Evolutionary conservation across 257 asterid genomes (phyloP).

Genomic region (Rubia yunnanensis): DNA sequence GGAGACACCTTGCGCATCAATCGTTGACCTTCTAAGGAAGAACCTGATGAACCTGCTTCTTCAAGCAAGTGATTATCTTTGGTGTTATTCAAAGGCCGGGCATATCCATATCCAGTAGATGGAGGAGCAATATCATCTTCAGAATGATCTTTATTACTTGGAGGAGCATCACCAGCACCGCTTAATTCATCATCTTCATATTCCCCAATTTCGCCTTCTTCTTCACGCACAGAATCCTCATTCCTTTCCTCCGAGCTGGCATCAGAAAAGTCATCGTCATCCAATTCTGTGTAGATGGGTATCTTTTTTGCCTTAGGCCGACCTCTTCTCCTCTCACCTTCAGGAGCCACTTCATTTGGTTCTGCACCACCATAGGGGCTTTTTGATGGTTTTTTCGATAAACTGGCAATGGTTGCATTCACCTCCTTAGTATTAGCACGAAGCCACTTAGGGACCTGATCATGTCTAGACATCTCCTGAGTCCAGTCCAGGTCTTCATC

Average conservation of each 20-base stretch:
- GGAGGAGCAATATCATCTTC: conserved; percentile 65
- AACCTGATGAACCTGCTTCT: conserved; percentile 80
- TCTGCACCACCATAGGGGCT: conserved; percentile 49
- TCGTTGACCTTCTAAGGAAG: conserved; percentile 73
- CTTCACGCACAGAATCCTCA: conserved; percentile 60
- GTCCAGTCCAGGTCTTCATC: conserved; percentile 95
- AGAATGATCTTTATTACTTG: conserved; percentile 49
- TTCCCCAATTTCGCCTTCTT: conserved; percentile 72
- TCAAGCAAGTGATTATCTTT: conserved; percentile 40
- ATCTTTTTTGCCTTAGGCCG: conserved; percentile 71
- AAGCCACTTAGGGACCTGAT: conserved; percentile 92
- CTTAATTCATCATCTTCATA: conserved; percentile 73
- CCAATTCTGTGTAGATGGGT: conserved; percentile 89
- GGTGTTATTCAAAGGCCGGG: conserved; percentile 38
- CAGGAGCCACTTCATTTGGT: conserved; percentile 52
- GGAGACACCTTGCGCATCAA: conserved; percentile 52
- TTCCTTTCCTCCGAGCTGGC: conserved; percentile 80
- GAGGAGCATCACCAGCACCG: conserved; percentile 40
- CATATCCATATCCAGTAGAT: conserved; percentile 50
- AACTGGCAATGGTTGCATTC: conserved; percentile 50
- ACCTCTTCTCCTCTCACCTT: conserved; percentile 70
- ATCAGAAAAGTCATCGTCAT: conserved; percentile 88
- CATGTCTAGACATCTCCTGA: conserved; percentile 83
- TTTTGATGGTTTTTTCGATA: conserved; percentile 77
- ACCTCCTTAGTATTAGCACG: conserved; percentile 82